Evolutionary conservation across 208 protist species (phyloP), one percentile per base, ranked within the genome.

Genomic region (Acanthamoeba rhysodes): DNA sequence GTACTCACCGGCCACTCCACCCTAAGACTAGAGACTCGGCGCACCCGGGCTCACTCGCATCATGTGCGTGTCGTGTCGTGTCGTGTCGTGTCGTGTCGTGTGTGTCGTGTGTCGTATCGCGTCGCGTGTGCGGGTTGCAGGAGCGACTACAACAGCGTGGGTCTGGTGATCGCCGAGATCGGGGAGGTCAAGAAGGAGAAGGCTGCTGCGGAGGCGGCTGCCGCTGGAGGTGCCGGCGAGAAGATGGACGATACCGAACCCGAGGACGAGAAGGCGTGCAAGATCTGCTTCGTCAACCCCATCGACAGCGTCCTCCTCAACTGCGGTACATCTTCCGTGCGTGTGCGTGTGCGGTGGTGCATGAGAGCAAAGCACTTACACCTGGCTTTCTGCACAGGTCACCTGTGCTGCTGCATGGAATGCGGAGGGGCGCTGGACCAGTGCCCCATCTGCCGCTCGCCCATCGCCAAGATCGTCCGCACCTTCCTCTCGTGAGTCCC

Each of bases 301-400:
- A 87, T 87, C 50, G 48, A 87, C 78, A 32, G 45, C 45, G 50
- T 87, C 16, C 48, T 87, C n/a, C 78, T 87, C 78, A 87, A 87
- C 50, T 87, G 78, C 32, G 78, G 78, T 76, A 37, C n/a, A 22
- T 70, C n/a, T 24, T 10, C 8, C 64, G 8, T 20, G 22, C 64
- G 27, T 24, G 22, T 70, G n/a, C 68, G 14, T 29, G 53, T 59
- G 12, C 20, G 12, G 14, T 24, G 20, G 14, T 62, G 20, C 7
- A 0, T 62, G 37, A 48, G 45, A 48, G 45, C 45, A 48, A 12
- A 9, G 45, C 45, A 48, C 45, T 48, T 48, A 48, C 45, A 9
- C 20, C 20, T 22, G 14, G 12, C 22, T 24, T 62, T 62, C 22
- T 9, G 55, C 12, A 62, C 68, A 76, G 68, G 68, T 10, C 78